Percentiles rank a stretch among this genome's conserved stretches.
phyloP scores from a whole-genome alignment of 345 rosid species.

The Ailanthus altissimus region DNA sequence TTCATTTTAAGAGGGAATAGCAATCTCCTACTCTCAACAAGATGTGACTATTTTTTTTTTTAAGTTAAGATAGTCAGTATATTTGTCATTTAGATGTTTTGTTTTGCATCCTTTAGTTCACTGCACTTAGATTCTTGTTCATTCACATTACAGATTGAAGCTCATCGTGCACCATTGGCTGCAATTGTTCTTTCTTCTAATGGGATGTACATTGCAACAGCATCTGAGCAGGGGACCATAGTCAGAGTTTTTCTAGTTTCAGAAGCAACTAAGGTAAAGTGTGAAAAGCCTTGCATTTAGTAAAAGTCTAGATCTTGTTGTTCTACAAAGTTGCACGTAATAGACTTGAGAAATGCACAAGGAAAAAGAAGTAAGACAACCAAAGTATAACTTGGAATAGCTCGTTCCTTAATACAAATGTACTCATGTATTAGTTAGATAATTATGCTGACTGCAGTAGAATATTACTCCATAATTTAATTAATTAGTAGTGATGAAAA shows the following conservation, averaged over 20 bases:
- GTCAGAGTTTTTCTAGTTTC: constrained; percentile 81
- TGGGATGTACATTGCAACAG: constrained; percentile 89
- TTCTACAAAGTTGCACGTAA: neutral
- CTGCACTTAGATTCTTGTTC: constrained; percentile 15
- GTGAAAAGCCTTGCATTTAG: neutral
- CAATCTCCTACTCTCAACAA: neutral
- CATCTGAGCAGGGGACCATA: constrained; percentile 93
- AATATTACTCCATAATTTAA: neutral
- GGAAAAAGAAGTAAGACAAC: neutral
- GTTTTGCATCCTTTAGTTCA: neutral
- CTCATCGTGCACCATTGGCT: constrained; percentile 83
- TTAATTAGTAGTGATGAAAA: neutral
- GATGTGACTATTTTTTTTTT: too few relatives aligned
- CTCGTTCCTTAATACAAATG: neutral
- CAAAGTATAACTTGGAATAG: neutral
- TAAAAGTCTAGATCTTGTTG: too few relatives aligned
- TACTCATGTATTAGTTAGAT: neutral
- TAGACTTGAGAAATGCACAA: neutral
- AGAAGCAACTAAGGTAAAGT: constrained; percentile 80
- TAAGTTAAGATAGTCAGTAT: neutral
- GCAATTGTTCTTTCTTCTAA: constrained; percentile 73
- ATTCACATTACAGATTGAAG: constrained; percentile 70
- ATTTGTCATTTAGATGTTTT: neutral
- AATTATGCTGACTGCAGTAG: neutral
- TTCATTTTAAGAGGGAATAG: neutral